phyloP scores from a whole-genome alignment of 805 yeast genomes.

The Candida easanensis region DNA sequence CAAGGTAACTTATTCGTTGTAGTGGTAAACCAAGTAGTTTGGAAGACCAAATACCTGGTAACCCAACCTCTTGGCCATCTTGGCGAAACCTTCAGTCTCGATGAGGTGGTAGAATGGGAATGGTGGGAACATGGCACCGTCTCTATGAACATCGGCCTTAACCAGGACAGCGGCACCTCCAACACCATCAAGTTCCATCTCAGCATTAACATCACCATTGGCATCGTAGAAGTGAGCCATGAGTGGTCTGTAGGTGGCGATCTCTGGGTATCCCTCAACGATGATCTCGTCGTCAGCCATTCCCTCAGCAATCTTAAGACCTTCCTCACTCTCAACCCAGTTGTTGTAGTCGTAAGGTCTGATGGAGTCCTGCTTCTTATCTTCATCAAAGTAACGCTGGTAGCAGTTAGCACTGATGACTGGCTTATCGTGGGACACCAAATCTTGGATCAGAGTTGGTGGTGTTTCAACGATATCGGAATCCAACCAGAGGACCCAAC shows the following conservation, averaged over 20 bases:
- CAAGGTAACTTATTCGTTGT: constrained; percentile 59
- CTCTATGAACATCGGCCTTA: constrained; percentile 96
- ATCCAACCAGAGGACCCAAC: constrained; percentile 97
- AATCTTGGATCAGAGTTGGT: constrained; percentile 75
- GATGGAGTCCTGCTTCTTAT: constrained; percentile 52
- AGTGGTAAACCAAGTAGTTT: constrained; percentile 88
- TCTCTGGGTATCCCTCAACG: constrained; percentile 90
- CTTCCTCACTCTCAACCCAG: constrained; percentile 88
- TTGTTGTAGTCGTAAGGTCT: constrained; percentile 95
- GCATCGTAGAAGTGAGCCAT: constrained; percentile 87
- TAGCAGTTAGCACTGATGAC: constrained; percentile 90
- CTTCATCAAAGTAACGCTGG: constrained; percentile 71
- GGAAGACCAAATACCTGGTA: constrained; percentile 92
- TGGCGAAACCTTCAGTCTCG: constrained; percentile 98
- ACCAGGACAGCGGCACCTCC: constrained; percentile 97
- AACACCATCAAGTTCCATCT: constrained; percentile 91
- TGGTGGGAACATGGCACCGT: constrained; percentile 99
- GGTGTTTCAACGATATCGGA: constrained; percentile 93
- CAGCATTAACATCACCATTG: constrained; percentile 57
- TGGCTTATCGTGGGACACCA: constrained; percentile 81
- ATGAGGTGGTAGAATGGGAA: constrained; percentile 96
- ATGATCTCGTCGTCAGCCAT: constrained; percentile 88
- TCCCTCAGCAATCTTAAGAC: constrained; percentile 64
- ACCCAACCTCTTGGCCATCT: constrained; percentile 93
- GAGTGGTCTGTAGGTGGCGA: constrained; percentile 90